Percentiles rank a stretch among this genome's conserved stretches.
Conservation (phyloP, 441 rosid species). For the Adansonia grandidieri region DNA sequence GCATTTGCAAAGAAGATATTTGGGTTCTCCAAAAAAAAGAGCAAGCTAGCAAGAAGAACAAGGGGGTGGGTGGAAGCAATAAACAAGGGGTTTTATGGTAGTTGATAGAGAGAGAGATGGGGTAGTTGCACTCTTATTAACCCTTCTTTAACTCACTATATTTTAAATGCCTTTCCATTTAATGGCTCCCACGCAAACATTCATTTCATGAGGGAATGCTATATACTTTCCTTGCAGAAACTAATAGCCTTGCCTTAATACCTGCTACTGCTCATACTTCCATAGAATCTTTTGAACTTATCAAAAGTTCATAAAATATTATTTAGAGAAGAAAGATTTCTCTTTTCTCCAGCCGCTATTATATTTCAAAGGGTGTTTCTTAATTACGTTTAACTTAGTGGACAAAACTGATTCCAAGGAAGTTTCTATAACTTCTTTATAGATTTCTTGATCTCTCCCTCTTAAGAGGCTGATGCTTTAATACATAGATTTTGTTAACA, state of each 20-base stretch:
- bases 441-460: background rate
- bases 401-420: constrained; percentile 47
- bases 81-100: constrained; percentile 37
- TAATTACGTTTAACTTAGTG: background rate
- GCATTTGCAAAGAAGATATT: background rate
- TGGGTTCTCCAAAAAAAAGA: background rate
- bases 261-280: constrained; percentile 23
- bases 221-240: background rate
- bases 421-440: constrained; percentile 37
- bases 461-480: too few species aligned
- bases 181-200: constrained; percentile 51
- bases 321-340: constrained; percentile 10
- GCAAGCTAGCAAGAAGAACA: constrained; percentile 19
- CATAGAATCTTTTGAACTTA: constrained; percentile 48
- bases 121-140: constrained; percentile 38
- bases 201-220: constrained; percentile 43
- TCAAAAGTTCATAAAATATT: constrained; percentile 20
- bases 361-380: constrained; percentile 9
- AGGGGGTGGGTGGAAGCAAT: constrained; percentile 50
- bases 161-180: constrained; percentile 34
- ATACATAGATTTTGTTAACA: too few species aligned
- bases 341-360: constrained; percentile 19
- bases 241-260: background rate
- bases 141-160: constrained; percentile 37
- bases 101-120: constrained; percentile 29